Evolutionary conservation across 768 basidiomycete genomes (phyloP).

Genomic region (Mycena indigotica): DNA sequence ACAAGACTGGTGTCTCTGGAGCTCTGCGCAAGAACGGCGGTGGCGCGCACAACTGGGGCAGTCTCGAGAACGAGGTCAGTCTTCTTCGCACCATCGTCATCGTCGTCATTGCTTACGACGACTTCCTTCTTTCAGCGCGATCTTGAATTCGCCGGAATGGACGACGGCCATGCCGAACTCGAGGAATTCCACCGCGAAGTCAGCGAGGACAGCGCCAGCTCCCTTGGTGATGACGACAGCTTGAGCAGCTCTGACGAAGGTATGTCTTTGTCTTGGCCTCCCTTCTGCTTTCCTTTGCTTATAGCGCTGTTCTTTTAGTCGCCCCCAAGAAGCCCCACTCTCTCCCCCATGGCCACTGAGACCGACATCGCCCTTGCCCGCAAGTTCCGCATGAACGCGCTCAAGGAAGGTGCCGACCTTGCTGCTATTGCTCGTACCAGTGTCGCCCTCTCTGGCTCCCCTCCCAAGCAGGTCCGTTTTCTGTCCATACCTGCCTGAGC

Average conservation of each 20-base stretch:
- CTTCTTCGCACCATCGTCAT: neutral
- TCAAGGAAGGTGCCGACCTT: conserved; percentile 69
- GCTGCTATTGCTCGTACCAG: conserved; percentile 84
- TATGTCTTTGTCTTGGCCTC: conserved; percentile 1
- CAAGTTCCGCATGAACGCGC: conserved; percentile 71
- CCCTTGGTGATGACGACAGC: conserved; percentile 13
- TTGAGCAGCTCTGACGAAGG: conserved; percentile 16
- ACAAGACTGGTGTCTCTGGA: conserved; percentile 74
- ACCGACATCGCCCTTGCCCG: conserved; percentile 44
- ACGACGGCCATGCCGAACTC: conserved; percentile 57
- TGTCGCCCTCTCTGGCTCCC: conserved; percentile 64
- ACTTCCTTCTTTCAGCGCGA: conserved; percentile 31
- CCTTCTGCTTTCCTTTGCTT: neutral
- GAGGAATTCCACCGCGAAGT: conserved; percentile 54
- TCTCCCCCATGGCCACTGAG: conserved; percentile 38
- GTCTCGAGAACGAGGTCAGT: conserved; percentile 54
- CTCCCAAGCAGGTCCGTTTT: conserved; percentile 24
- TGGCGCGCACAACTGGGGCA: conserved; percentile 87
- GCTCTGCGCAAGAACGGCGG: conserved; percentile 77
- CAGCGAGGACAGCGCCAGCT: conserved; percentile 50
- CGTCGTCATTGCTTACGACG: conserved; percentile 1
- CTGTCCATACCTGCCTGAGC: neutral
- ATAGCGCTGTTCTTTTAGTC: neutral
- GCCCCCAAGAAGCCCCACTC: conserved; percentile 13
- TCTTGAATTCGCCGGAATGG: conserved; percentile 57